Base-by-base conservation (phyloP, 495 filamentous ascomycete genomes). In the Hypoxylon perforatum region DNA sequence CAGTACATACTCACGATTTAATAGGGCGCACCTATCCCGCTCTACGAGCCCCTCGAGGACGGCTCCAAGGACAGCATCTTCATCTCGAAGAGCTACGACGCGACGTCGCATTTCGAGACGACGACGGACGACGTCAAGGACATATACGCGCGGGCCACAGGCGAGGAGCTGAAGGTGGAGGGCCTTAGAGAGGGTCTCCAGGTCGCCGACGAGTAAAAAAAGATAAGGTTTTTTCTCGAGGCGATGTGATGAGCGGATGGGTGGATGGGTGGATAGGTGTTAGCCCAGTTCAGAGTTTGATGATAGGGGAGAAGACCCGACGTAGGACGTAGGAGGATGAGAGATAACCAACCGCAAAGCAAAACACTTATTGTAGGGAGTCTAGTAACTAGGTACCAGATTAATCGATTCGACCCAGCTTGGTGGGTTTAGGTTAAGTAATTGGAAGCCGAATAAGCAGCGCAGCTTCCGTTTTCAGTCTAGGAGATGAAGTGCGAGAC, bases 41-140 rank as follows among this genome's bases (percentile, higher is more conserved):
- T 99, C 42, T 98, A 97, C 76, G 93, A 97, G 81, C 95, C 95
- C 35, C 74, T 96, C 51, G 92, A 92, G 75, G 89, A 90, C 72
- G 96, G 96, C 57, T 84, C 83, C 56, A 91, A 90, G 64, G 93
- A 97, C 80, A 91, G 92, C 76, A 91, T 99, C 77, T 99, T 93
- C 82, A 94, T 99, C 73, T 96, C 93, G 69, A 96, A 94, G 85
- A 97, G 93, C 82, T 99, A 99, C 77, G 95, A 99, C 75, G 90
- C 95, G 30, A 96, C 92, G 62, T 95, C 91, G 70, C 95, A 99
- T 83, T 99, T 99, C 71, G 95, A 99, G 86, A 96, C 92, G 11
- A 85, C 81, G 15, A 82, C 80, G 83, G 96, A 97, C 76, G 93
- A 99, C 78, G 93, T 99, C 66, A 90, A 88, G 78, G 92, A 97